Evolutionary conservation across 78 protist species (phyloP), one percentile per base, ranked within the genome.

Genomic region (Speleostelium caveatum): DNA sequence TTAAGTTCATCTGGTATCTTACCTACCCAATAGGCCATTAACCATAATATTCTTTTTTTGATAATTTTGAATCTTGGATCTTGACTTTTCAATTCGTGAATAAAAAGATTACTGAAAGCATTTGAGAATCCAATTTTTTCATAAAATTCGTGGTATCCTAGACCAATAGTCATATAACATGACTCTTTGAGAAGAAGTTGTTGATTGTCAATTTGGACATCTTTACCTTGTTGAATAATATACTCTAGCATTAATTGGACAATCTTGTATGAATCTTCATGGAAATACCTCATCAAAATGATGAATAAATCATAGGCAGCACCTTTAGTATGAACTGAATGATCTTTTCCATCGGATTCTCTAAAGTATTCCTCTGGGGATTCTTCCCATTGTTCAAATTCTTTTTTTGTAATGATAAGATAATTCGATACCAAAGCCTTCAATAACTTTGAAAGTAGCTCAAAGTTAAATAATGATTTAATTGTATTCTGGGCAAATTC

Each of bases 131-230:
- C 59, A 19, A 69, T 65, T 8, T 59, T 69, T 14, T 83, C 91
- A 35, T 55, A 68, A n/a, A 83, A 30, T 21, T 83, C 79, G 39
- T 67, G 36, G 28, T 83, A 83, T 19, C 91, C 91, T 36, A 83
- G 30, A 14, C 91, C 91, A 56, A 83, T 69, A 26, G 91, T 83
- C 91, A 83, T 83, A n/a, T 83, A 83, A 28, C 91, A 83, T 10
- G 91, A 19, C 26, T 83, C 91, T 35, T 83, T 83, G 5, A 83
- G 38, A 7, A 73, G 58, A 22, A 83, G 24, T 21, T 59, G 51
- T 24, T 67, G 58, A 28, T 7, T n/a, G 2, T 58, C n/a, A 4
- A 66, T 14, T 26, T 2, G 66, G 0, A 22, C 2, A 22, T 16
- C 26, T 1, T n/a, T 19, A 1, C 24, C 19, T 24, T 55, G 58